phyloP scores from a whole-genome alignment of 1,284 basidiomycete species.

The Singerocomus inundabilis region DNA sequence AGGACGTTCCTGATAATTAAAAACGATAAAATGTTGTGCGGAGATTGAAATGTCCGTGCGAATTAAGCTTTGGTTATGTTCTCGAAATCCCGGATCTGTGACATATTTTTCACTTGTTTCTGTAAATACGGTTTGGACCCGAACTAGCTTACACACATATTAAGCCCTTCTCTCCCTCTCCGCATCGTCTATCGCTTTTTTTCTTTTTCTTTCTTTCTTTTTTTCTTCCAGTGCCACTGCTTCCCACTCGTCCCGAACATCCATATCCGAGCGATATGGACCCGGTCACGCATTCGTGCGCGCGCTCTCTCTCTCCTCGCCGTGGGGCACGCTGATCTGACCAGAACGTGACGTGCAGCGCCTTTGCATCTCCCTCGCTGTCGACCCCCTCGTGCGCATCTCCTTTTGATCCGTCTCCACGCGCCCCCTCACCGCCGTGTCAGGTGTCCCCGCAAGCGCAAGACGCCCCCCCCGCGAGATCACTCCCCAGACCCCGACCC shows the following conservation, averaged over 20 bases:
- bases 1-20: slow-evolving; percentile 36
- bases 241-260: slow-evolving; percentile 3
- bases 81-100: slow-evolving; percentile 41
- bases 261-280: slow-evolving; percentile 24
- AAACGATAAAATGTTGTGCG: slow-evolving; percentile 30
- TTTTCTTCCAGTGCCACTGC: neutral
- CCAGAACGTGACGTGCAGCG: slow-evolving; percentile 13
- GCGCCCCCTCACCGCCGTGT: slow-evolving; percentile 10
- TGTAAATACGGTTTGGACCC: slow-evolving; percentile 40
- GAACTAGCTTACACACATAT: slow-evolving; percentile 38
- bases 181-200: slow-evolving; percentile 10
- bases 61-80: slow-evolving; percentile 39
- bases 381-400: slow-evolving; percentile 22
- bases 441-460: slow-evolving; percentile 43
- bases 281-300: slow-evolving; percentile 20
- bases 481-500: slow-evolving; percentile 20
- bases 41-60: slow-evolving; percentile 37
- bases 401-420: slow-evolving; percentile 20
- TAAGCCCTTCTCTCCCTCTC: slow-evolving; percentile 29
- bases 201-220: slow-evolving; percentile 1
- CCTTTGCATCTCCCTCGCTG: slow-evolving; percentile 18
- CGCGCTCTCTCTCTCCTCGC: slow-evolving; percentile 8
- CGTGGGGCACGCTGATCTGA: slow-evolving; percentile 20
- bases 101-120: slow-evolving; percentile 41
- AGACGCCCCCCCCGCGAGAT: slow-evolving; percentile 33